These are phyloP conservation scores for Vitis hybrid DNA, from an alignment of 177 flowering plant genomes.

Conservation along the genomic window DNA sequence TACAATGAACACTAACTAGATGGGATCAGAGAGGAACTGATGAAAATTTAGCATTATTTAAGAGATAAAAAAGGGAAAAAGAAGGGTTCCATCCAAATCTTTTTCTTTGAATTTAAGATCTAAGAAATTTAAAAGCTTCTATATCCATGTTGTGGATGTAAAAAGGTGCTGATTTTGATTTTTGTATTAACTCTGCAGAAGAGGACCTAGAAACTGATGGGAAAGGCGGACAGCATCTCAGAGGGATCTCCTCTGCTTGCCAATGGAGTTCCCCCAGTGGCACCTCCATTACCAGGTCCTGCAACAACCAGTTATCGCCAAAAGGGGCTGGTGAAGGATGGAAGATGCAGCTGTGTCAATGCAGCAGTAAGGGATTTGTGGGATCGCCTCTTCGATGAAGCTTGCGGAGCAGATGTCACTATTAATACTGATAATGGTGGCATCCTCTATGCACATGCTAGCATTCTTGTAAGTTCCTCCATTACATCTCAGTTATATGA, in stretches of 20 bases:
- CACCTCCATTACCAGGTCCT: constrained; percentile 44
- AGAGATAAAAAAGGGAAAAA: too few relatives aligned
- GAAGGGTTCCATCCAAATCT: background rate
- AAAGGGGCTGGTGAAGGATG: constrained; percentile 14
- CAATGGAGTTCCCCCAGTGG: constrained; percentile 23
- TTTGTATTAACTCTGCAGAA: background rate
- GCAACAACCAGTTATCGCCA: constrained; percentile 4
- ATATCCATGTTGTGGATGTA: background rate
- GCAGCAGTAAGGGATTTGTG: constrained; percentile 42
- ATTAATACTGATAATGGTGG: constrained; percentile 54
- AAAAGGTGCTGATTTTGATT: background rate
- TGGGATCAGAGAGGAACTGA: too few relatives aligned
- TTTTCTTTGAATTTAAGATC: background rate
- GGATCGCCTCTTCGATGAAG: constrained; percentile 76
- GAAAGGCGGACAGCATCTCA: constrained; percentile 10
- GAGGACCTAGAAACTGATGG: constrained; percentile 8
- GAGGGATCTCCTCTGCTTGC: constrained; percentile 4
- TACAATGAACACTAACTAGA: too few relatives aligned
- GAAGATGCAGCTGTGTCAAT: constrained; percentile 28
- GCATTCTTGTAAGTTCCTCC: constrained; percentile 58
- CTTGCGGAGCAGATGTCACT: constrained; percentile 68
- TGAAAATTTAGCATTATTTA: too few relatives aligned
- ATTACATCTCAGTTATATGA: background rate
- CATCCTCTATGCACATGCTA: constrained; percentile 66
- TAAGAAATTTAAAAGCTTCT: background rate